phyloP scores from a whole-genome alignment of 192 early-diverging fungal genomes.

The Backusella luteola region DNA sequence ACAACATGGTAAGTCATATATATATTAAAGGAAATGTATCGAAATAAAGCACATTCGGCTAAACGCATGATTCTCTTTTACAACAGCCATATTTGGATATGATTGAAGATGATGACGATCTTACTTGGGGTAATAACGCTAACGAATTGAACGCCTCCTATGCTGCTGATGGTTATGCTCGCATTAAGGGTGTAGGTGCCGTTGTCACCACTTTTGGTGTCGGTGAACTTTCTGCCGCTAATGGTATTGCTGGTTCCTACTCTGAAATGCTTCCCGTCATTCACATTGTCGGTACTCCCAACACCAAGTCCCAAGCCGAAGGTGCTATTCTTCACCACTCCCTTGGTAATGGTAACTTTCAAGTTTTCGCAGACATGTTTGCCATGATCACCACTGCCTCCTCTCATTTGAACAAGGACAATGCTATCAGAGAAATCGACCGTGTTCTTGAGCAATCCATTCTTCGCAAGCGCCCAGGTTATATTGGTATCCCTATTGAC shows the following conservation, averaged over 20 bases:
- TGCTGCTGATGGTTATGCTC: constrained; percentile 50
- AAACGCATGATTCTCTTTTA: not conserved
- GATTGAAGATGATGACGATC: constrained; percentile 36
- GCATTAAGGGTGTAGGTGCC: constrained; percentile 38
- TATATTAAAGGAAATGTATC: not conserved
- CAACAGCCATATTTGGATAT: constrained; percentile 26
- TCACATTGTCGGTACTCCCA: constrained; percentile 52
- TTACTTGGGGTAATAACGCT: constrained; percentile 42
- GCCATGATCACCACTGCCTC: constrained; percentile 42
- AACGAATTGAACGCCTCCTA: constrained; percentile 44
- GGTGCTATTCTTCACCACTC: constrained; percentile 51
- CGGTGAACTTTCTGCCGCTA: constrained; percentile 43
- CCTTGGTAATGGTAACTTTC: constrained; percentile 52
- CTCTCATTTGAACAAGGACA: constrained; percentile 27
- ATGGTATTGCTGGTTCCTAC: constrained; percentile 47
- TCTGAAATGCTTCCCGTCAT: constrained; percentile 51
- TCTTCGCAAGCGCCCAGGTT: constrained; percentile 16
- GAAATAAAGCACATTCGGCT: not conserved
- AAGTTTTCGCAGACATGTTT: constrained; percentile 44
- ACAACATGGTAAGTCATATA: constrained; percentile 37
- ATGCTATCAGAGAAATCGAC: constrained; percentile 44
- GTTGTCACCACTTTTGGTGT: constrained; percentile 50
- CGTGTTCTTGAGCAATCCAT: constrained; percentile 21
- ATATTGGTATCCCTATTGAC: constrained; percentile 48
- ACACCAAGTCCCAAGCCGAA: constrained; percentile 41